Evolutionary conservation across 371 early-diverging fungal species (phyloP), one percentile per base, ranked within the genome.

Genomic region (Syncephalastrum monosporum): DNA sequence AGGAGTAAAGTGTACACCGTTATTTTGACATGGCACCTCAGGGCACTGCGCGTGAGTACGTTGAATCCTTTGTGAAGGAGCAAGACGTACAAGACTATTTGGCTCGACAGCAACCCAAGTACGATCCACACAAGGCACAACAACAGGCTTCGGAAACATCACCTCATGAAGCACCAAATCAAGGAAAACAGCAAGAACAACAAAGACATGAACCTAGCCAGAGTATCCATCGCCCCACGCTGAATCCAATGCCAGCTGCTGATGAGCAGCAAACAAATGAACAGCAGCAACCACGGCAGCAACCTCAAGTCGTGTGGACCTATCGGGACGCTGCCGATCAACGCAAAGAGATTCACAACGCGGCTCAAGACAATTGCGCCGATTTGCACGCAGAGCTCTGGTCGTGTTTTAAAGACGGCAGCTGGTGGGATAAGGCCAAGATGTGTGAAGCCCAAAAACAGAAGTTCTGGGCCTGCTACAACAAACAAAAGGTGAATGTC

Each of bases 391-490:
- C 69, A 43, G 74, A 79, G 4, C 57, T 84, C 10, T 53, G 78
- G 45, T 71, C 67, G 14, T 84, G 85, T 50, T 75, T 84, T n/a
- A 65, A 72, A 46, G 57, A 79, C 24, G 85, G 85, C 5, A 76
- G 82, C 8, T 82, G 82, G 83, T 82, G 82, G 83, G 85, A 84
- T 45, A 82, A 81, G 47, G 83, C 83, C 1, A 76, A 73, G 23
- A 79, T 84, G 83, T 84, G 85, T 56, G 79, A 82, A 65, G 75
- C 76, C 48, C 81, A 81, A 58, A 82, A 82, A 46, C 77, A 79
- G 41, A 67, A 53, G 47, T 77, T 84, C 53, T 79, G 81, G 74
- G 60, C 63, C 15, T 84, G 85, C 50, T 82, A 68, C 48, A 68
- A 73, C 6, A 47, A 72, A 42, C 82, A 82, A 60, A 82, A 73